A percentile compares a stretch with the other conserved stretches of the same genome.
phyloP scores from a whole-genome alignment of 2,329 filamentous ascomycete species.

The Xylaria arbuscula region DNA sequence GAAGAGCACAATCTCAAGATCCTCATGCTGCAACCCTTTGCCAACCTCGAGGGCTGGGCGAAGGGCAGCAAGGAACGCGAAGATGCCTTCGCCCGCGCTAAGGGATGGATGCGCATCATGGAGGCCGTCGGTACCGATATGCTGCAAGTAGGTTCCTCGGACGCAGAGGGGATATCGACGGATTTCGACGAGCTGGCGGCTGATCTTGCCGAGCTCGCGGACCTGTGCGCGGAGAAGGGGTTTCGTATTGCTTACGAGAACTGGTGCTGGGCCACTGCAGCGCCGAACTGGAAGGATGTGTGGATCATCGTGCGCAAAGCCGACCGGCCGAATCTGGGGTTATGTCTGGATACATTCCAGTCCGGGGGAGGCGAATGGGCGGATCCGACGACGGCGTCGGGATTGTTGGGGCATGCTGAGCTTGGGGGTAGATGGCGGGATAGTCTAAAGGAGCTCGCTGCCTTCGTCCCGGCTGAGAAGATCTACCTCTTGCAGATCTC shows the following conservation, averaged over 20 bases:
- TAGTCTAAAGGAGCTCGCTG: constrained; percentile 67
- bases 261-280: constrained; percentile 82
- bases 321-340: constrained; percentile 72
- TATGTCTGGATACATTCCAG: constrained; percentile 84
- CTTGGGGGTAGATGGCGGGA: constrained; percentile 62
- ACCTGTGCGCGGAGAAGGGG: constrained; percentile 66
- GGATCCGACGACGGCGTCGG: constrained; percentile 73
- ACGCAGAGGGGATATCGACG: constrained; percentile 66
- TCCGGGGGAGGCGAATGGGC: constrained; percentile 78
- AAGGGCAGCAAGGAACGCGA: constrained; percentile 66
- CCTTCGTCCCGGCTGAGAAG: constrained; percentile 72
- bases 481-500: constrained; percentile 81
- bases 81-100: constrained; percentile 71
- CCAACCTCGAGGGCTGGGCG: constrained; percentile 81
- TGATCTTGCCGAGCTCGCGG: constrained; percentile 73
- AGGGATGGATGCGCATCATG: constrained; percentile 79
- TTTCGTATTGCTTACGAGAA: constrained; percentile 80
- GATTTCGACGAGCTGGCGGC: constrained; percentile 63
- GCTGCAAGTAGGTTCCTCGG: constrained; percentile 75
- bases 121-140: constrained; percentile 74
- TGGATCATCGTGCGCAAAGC: constrained; percentile 75
- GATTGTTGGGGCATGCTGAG: constrained; percentile 64
- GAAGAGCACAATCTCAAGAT: constrained; percentile 66
- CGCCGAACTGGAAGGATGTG: constrained; percentile 74
- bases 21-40: constrained; percentile 79